These are phyloP conservation scores for Sporisorium sorghi DNA, from an alignment of 1,284 basidiomycete genomes.

Conservation along the genomic window DNA sequence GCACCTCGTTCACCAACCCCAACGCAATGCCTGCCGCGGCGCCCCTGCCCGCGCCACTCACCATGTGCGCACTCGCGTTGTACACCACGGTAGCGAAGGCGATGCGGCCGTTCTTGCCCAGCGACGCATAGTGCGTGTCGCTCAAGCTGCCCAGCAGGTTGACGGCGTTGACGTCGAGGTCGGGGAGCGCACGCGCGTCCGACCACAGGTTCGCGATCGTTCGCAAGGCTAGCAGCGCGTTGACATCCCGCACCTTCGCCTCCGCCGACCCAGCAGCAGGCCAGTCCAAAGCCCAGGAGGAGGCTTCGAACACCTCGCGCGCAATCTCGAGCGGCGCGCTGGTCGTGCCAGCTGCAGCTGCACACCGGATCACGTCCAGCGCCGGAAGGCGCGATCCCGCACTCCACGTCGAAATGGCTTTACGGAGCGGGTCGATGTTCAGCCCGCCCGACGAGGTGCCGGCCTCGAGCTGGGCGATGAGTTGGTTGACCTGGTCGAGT, in stretches of 20 bases:
- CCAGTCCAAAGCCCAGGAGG: constrained; percentile 76
- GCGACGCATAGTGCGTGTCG: constrained; percentile 53
- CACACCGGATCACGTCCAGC: constrained; percentile 84
- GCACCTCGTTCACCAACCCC: constrained; percentile 55
- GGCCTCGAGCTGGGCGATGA: constrained; percentile 76
- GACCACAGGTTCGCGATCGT: constrained; percentile 82
- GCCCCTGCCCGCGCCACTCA: constrained; percentile 11
- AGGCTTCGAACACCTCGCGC: constrained; percentile 76
- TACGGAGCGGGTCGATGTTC: constrained; percentile 41
- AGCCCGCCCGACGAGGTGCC: constrained; percentile 9
- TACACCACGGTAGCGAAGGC: constrained; percentile 81
- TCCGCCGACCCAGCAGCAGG: constrained; percentile 68
- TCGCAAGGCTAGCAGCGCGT: constrained; percentile 84
- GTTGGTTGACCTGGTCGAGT: constrained; percentile 75
- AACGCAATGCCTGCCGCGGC: constrained; percentile 38
- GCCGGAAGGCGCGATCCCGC: constrained; percentile 85
- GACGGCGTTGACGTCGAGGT: constrained; percentile 59
- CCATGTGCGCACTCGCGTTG: constrained; percentile 72
- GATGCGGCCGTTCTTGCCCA: constrained; percentile 79
- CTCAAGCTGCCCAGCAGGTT: constrained; percentile 68
- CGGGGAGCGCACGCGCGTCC: constrained; percentile 65
- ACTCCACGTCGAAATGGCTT: constrained; percentile 83
- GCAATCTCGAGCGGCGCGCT: constrained; percentile 75
- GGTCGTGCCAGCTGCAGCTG: constrained; percentile 75
- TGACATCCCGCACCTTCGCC: constrained; percentile 82